Conservation (phyloP, 768 basidiomycete genomes). For the Jaapia argillacea region DNA sequence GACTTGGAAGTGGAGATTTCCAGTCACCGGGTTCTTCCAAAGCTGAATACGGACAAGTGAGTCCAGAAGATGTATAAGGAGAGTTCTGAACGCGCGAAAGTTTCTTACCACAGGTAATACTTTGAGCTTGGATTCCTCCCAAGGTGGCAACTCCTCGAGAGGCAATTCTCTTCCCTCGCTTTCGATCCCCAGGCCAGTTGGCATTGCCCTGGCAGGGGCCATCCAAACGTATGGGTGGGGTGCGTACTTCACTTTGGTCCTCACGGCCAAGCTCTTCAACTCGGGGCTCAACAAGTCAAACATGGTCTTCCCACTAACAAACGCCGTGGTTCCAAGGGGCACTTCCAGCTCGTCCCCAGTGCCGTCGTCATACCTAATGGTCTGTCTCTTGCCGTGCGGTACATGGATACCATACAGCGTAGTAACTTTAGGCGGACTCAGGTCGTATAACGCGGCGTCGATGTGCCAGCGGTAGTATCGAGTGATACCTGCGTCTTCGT, state of each 20-base stretch:
- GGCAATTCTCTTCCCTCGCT: constrained; percentile 65
- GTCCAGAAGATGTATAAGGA: background rate
- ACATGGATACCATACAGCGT: constrained; percentile 74
- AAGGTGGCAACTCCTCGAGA: constrained; percentile 61
- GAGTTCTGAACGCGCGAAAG: constrained; percentile 1
- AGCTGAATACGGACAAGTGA: constrained; percentile 28
- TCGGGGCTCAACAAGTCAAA: constrained; percentile 67
- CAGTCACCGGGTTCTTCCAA: constrained; percentile 91
- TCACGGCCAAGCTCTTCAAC: constrained; percentile 73
- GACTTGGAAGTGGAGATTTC: constrained; percentile 78
- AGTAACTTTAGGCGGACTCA: constrained; percentile 74
- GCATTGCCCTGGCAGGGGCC: constrained; percentile 59
- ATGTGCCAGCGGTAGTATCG: constrained; percentile 92
- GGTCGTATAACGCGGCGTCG: constrained; percentile 75
- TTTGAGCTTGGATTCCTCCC: constrained; percentile 73
- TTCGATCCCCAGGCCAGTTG: constrained; percentile 80
- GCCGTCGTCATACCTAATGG: constrained; percentile 74
- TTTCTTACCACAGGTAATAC: constrained; percentile 48
- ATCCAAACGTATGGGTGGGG: constrained; percentile 92
- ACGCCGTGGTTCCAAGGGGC: constrained; percentile 82
- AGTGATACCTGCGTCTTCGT: constrained; percentile 70
- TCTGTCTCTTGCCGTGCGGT: constrained; percentile 56
- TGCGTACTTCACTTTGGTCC: constrained; percentile 65
- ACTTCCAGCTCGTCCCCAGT: constrained; percentile 77
- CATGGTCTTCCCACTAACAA: constrained; percentile 73